phyloP scores from a whole-genome alignment of 2,329 filamentous ascomycete genomes.

The Akanthomyces dipterigenus region DNA sequence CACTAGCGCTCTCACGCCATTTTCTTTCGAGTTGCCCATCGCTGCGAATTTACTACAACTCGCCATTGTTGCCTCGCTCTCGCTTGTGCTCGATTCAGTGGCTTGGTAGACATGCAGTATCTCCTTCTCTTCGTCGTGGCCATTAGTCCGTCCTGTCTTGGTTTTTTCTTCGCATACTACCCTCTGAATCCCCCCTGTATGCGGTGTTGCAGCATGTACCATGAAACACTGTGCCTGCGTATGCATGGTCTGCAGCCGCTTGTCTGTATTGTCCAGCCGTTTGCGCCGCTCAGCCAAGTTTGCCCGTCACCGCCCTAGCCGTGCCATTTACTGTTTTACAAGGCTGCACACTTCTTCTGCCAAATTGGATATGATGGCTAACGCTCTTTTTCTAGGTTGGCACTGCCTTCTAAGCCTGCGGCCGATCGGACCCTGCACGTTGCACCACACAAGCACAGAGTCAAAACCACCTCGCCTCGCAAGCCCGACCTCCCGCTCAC shows the following conservation, averaged over 20 bases:
- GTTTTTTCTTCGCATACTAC: background rate
- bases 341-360: background rate
- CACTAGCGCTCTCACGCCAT: background rate
- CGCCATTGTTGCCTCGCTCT: background rate
- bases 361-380: background rate
- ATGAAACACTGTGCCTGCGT: constrained; percentile 1
- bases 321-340: background rate
- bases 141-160: background rate
- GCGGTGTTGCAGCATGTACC: background rate
- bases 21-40: background rate
- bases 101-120: background rate
- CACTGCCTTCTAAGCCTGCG: constrained; percentile 10
- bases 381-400: background rate
- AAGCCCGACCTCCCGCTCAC: background rate
- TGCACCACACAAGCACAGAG: background rate
- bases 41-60: background rate
- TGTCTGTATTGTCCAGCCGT: background rate
- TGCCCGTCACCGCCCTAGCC: background rate
- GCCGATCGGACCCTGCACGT: constrained; percentile 8
- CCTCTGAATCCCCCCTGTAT: background rate
- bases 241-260: constrained; percentile 5
- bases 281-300: background rate
- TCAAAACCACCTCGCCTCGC: constrained; percentile 1
- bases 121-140: background rate
- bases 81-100: background rate